phyloP scores from a whole-genome alignment of 1,284 basidiomycete species.

The Melampsora larici-populina region DNA sequence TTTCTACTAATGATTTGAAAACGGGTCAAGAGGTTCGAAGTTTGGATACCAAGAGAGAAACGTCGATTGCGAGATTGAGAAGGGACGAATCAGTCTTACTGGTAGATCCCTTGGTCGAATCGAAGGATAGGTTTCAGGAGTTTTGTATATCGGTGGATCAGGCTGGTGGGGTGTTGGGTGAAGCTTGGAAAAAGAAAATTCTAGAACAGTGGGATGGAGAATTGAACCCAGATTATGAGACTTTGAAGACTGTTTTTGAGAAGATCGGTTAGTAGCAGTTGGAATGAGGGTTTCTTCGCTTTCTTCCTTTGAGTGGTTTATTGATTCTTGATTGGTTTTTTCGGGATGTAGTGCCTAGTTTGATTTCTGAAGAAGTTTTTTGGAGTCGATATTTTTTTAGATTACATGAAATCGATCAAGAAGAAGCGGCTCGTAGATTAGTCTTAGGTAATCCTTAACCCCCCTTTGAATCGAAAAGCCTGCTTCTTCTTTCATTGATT shows the following conservation, averaged over 20 bases:
- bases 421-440: conserved; percentile 33
- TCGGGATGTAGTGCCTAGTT: conserved; percentile 11
- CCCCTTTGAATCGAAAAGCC: too few species aligned
- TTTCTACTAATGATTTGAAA: too few species aligned
- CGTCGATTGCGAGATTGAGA: conserved; percentile 7
- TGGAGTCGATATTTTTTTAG: conserved; percentile 31
- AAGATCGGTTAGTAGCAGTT: conserved; percentile 15
- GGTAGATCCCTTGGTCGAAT: neutral
- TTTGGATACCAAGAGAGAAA: conserved; percentile 18
- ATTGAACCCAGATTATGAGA: neutral
- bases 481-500: too few species aligned
- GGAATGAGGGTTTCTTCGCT: neutral
- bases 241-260: conserved; percentile 2
- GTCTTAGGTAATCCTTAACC: conserved; percentile 22
- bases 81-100: conserved; percentile 16
- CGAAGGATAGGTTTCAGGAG: neutral
- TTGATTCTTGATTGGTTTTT: neutral
- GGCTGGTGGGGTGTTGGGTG: conserved; percentile 26
- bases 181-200: conserved; percentile 25
- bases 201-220: neutral
- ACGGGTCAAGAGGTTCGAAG: neutral
- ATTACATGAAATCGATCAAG: conserved; percentile 29
- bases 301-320: neutral
- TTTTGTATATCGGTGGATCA: neutral
- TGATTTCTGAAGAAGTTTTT: conserved; percentile 7